Conservation (phyloP, 1,139 yeast genomes). For the Suhomyces anneliseae region DNA sequence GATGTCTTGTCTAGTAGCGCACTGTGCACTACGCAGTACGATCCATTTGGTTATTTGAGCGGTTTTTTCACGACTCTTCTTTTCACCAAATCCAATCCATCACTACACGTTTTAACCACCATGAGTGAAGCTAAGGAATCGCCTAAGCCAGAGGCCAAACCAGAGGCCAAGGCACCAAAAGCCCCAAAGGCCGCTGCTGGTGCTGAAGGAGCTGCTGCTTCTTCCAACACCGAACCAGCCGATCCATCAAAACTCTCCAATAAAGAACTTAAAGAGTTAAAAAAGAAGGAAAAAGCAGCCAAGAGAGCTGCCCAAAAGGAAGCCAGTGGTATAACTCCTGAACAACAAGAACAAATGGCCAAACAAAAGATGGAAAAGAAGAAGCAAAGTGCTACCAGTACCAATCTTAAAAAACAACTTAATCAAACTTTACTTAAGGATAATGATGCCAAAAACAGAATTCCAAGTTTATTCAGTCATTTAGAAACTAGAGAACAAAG, state of each 20-base stretch:
- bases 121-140: constrained; percentile 12
- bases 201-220: background rate
- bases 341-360: constrained; percentile 41
- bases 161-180: background rate
- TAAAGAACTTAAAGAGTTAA: constrained; percentile 83
- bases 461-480: constrained; percentile 78
- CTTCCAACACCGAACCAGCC: constrained; percentile 5
- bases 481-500: constrained; percentile 81
- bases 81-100: background rate
- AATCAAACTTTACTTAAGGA: constrained; percentile 53
- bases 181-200: background rate
- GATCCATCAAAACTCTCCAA: constrained; percentile 49
- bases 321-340: constrained; percentile 50
- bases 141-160: constrained; percentile 2
- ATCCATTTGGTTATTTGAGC: background rate
- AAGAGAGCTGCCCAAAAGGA: constrained; percentile 71
- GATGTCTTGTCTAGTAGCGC: too few relatives aligned
- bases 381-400: constrained; percentile 38
- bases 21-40: too few relatives aligned
- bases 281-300: constrained; percentile 87
- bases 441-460: constrained; percentile 37
- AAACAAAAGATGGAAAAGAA: constrained; percentile 43
- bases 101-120: background rate
- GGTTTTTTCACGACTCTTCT: background rate
- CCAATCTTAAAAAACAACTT: constrained; percentile 57